Base-by-base conservation (phyloP, 2,329 filamentous ascomycete species). In the Penicillium sp. region DNA sequence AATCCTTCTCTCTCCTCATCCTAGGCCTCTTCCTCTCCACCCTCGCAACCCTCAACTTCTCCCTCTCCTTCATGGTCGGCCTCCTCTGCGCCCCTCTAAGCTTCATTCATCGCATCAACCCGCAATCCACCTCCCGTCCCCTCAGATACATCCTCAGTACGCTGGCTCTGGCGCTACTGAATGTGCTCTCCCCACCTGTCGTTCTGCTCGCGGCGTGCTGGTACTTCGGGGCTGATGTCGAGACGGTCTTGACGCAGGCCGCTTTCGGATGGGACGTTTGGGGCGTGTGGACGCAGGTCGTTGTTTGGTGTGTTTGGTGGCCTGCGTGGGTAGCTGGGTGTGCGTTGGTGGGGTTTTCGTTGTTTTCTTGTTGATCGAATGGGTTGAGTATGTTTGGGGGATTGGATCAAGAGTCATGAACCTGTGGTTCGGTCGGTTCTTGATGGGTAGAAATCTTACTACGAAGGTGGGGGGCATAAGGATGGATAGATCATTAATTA, bases 291-390 rank as follows among this genome's bases (percentile, higher is more conserved):
- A 94, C 89, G 1, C 84, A 87, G 52, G 82, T 95, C 17, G 81
- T 94, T 10, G 78, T 95, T n/a, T 95, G 89, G 87, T 86, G 88
- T 65, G 83, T 95, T 38, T 96, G 90, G 90, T 93, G 88, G 85
- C 90, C 90, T 0, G 88, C 88, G 7, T 96, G 90, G 90, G 68
- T 93, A 32, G 78, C 83, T 6, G 86, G 74, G 4, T 65, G 63
- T 52, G 60, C 68, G 1, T 49, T 68, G 28, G 44, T 70, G 41
- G 65, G 63, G 21, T 65, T 62, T 24, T 69, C 66, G 4, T 34
- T 35, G 24, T 43, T 35, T 9, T 43, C n/a, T 28, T 19, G 19
- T n/a, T n/a, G n/a, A n/a, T n/a, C n/a, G n/a, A n/a, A n/a, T n/a
- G n/a, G n/a, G n/a, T n/a, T n/a, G n/a, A n/a, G n/a, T n/a, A n/a